A percentile compares a stretch with the other conserved stretches of the same genome.
These are phyloP conservation scores for Helianthus tuberosus DNA, from an alignment of 129 eudicot species.

Conservation along the genomic window DNA sequence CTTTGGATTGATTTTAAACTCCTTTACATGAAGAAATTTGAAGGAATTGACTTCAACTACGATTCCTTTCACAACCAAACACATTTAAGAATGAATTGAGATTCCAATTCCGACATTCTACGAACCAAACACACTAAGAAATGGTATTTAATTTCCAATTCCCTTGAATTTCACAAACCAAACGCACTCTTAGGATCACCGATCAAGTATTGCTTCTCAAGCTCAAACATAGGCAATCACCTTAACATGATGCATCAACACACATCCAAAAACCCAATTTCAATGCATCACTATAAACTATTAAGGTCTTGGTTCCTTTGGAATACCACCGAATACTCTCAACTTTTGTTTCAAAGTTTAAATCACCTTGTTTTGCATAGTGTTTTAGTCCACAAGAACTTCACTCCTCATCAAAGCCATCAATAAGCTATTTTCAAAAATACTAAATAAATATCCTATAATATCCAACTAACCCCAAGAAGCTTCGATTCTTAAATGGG, in stretches of 20 bases:
- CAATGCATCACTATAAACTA: background rate
- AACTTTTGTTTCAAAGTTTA: background rate
- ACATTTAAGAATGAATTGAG: too few relatives aligned
- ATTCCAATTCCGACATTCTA: too few relatives aligned
- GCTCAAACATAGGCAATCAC: constrained; percentile 10
- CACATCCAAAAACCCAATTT: background rate
- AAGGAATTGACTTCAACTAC: too few relatives aligned
- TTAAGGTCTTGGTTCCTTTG: background rate
- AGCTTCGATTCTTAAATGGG: background rate
- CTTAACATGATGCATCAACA: background rate
- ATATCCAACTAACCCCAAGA: background rate
- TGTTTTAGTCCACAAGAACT: background rate
- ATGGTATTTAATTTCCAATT: too few relatives aligned
- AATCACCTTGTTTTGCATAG: background rate
- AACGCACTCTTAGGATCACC: background rate
- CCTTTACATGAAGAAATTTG: too few relatives aligned
- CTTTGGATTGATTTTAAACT: too few relatives aligned
- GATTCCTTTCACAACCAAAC: too few relatives aligned
- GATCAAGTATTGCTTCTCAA: background rate
- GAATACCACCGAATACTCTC: background rate
- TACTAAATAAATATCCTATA: background rate
- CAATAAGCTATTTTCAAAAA: background rate
- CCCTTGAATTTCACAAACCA: too few relatives aligned
- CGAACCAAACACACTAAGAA: too few relatives aligned
- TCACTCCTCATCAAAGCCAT: background rate